Evolutionary conservation across 2,329 filamentous ascomycete species (phyloP).

Genomic region (Epichloe scottii): DNA sequence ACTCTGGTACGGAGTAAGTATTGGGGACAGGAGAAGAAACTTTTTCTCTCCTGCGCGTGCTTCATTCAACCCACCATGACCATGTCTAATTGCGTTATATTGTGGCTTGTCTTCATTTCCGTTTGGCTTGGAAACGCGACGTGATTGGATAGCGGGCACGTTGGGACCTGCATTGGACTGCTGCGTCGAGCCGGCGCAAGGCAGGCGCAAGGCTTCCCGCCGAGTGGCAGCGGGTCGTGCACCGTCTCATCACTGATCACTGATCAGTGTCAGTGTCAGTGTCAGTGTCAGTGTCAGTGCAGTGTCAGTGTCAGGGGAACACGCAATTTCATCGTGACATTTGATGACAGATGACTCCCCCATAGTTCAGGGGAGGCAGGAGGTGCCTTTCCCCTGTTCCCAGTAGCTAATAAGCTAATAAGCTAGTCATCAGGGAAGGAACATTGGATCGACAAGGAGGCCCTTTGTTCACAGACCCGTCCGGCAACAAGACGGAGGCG

Average conservation of each 20-base stretch:
- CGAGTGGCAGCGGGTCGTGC: constrained; percentile 1
- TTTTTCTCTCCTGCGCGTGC: too few species aligned
- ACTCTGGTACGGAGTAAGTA: too few species aligned
- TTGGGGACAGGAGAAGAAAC: too few species aligned
- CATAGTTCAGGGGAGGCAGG: neutral
- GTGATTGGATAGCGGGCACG: constrained; percentile 5
- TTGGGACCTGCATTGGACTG: constrained; percentile 8
- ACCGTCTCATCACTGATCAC: too few species aligned
- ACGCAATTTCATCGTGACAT: neutral
- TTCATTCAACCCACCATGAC: too few species aligned
- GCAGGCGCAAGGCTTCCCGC: neutral
- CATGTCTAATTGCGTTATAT: too few species aligned
- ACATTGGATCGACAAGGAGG: neutral
- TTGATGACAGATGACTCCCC: too few species aligned
- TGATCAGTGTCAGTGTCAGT: neutral
- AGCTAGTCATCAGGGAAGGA: neutral
- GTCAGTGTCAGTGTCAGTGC: neutral
- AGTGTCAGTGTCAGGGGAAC: neutral
- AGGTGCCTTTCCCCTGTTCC: neutral
- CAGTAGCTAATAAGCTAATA: too few species aligned
- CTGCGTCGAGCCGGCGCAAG: neutral
- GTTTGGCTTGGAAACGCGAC: constrained; percentile 1
- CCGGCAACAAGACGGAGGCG: neutral
- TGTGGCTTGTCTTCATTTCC: constrained; percentile 6
- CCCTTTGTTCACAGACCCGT: neutral